Percentiles rank a stretch among this genome's conserved stretches.
phyloP scores from a whole-genome alignment of 169 alveolate species.

The Eimeria sp. region DNA sequence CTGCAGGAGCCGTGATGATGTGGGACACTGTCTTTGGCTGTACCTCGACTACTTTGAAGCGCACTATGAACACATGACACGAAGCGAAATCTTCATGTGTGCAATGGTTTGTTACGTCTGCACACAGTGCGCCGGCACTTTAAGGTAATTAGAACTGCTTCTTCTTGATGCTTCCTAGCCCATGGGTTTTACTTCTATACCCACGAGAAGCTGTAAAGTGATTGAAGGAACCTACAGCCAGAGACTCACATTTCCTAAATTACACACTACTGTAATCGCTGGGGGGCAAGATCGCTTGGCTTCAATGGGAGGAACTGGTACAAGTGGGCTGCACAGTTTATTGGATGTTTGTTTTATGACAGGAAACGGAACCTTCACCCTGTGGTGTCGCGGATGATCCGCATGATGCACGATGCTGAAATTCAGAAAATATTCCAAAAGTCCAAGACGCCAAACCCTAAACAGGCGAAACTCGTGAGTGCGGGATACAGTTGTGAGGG shows the following conservation, averaged over 20 bases:
- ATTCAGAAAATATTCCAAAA: slow-evolving; percentile 58
- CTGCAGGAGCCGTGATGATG: slow-evolving; percentile 79
- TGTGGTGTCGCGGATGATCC: slow-evolving; percentile 75
- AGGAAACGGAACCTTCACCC: slow-evolving; percentile 70
- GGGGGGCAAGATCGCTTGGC: background rate
- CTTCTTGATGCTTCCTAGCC: background rate
- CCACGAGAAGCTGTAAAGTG: background rate
- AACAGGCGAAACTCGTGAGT: slow-evolving; percentile 60
- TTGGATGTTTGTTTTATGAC: background rate
- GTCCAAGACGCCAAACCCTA: slow-evolving; percentile 44
- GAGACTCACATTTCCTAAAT: background rate
- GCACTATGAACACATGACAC: slow-evolving; percentile 65
- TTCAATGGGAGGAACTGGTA: background rate
- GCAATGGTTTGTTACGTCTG: slow-evolving; percentile 79
- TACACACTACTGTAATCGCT: background rate
- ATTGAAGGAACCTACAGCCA: background rate
- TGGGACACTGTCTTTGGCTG: slow-evolving; percentile 82
- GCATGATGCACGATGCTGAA: slow-evolving; percentile 66
- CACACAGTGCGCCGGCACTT: slow-evolving; percentile 65
- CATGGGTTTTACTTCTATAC: background rate
- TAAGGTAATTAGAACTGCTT: background rate
- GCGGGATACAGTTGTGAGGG: background rate
- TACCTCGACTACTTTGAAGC: slow-evolving; percentile 76
- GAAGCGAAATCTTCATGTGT: slow-evolving; percentile 80
- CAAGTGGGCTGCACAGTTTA: background rate